Evolutionary conservation across 1,284 basidiomycete genomes (phyloP).

Genomic region (Tilletiaria anomala): DNA sequence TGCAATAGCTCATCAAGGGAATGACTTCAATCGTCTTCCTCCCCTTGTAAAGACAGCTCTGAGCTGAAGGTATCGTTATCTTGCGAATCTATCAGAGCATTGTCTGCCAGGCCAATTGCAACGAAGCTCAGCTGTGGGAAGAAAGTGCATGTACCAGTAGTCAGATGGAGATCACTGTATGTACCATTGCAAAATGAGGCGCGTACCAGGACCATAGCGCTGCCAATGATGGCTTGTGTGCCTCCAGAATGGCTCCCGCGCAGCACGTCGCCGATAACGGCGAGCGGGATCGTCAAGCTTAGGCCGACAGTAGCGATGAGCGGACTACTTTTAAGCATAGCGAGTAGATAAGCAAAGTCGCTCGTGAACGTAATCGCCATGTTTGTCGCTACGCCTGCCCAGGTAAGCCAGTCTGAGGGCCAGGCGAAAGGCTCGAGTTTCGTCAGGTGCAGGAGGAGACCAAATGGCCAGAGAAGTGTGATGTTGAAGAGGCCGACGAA

Average conservation of each 20-base stretch:
- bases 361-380: slow-evolving; percentile 48
- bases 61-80: no score
- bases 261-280: slow-evolving; percentile 63
- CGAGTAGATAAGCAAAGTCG: slow-evolving; percentile 40
- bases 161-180: background rate
- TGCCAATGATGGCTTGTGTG: slow-evolving; percentile 15
- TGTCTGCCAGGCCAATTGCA: slow-evolving; percentile 7
- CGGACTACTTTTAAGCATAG: slow-evolving; percentile 91
- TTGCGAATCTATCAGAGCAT: no score
- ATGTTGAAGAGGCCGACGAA: slow-evolving; percentile 76
- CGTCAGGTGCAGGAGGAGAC: slow-evolving; percentile 60
- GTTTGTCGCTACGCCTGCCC: slow-evolving; percentile 60
- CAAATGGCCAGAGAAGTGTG: slow-evolving; percentile 63
- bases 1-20: no score
- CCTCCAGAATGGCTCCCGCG: slow-evolving; percentile 42
- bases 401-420: slow-evolving; percentile 51
- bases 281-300: slow-evolving; percentile 83
- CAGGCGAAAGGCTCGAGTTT: slow-evolving; percentile 63
- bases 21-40: no score
- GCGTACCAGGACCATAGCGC: slow-evolving; percentile 20
- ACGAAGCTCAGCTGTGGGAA: slow-evolving; percentile 5
- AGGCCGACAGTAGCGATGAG: slow-evolving; percentile 78
- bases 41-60: no score
- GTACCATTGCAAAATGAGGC: no score
- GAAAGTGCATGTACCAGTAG: background rate